phyloP scores from a whole-genome alignment of 2,329 filamentous ascomycete genomes.

The Scytalidium sp. region DNA sequence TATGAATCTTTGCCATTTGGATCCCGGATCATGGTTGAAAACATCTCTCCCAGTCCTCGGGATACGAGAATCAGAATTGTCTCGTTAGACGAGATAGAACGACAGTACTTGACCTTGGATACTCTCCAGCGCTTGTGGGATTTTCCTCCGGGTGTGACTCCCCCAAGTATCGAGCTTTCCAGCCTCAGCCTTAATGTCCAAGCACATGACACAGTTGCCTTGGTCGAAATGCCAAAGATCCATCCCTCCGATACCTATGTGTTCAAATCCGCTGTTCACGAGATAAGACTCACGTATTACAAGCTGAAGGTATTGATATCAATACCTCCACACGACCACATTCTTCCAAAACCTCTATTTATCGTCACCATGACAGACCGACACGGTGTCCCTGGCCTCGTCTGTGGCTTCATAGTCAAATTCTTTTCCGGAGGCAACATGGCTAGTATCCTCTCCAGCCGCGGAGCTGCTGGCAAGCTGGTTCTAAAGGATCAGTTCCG shows the following conservation, averaged over 20 bases:
- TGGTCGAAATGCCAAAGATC: constrained; percentile 35
- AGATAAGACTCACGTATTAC: constrained; percentile 59
- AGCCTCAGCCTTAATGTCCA: constrained; percentile 50
- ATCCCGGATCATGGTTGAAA: constrained; percentile 52
- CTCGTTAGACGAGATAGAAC: constrained; percentile 51
- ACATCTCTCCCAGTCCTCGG: constrained; percentile 44
- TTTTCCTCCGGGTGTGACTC: constrained; percentile 15
- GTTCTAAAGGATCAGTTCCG: too few species aligned
- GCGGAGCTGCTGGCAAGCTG: too few species aligned
- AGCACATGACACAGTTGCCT: constrained; percentile 58
- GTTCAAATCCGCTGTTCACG: constrained; percentile 56
- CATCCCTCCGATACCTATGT: constrained; percentile 40
- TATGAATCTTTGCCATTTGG: constrained; percentile 54
- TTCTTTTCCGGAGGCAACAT: constrained; percentile 52
- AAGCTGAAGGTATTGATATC: constrained; percentile 54
- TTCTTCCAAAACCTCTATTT: constrained; percentile 49
- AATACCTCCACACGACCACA: constrained; percentile 48
- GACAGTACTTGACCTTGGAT: constrained; percentile 43
- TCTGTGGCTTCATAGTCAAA: constrained; percentile 55
- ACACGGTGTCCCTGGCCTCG: constrained; percentile 53
- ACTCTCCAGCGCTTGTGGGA: constrained; percentile 42
- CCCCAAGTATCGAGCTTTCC: constrained; percentile 40
- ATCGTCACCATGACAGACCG: constrained; percentile 53
- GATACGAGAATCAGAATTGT: constrained; percentile 45
- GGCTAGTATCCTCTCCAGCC: too few species aligned